phyloP scores from a whole-genome alignment of 2,329 filamentous ascomycete species.

The Verticillium longisporum region DNA sequence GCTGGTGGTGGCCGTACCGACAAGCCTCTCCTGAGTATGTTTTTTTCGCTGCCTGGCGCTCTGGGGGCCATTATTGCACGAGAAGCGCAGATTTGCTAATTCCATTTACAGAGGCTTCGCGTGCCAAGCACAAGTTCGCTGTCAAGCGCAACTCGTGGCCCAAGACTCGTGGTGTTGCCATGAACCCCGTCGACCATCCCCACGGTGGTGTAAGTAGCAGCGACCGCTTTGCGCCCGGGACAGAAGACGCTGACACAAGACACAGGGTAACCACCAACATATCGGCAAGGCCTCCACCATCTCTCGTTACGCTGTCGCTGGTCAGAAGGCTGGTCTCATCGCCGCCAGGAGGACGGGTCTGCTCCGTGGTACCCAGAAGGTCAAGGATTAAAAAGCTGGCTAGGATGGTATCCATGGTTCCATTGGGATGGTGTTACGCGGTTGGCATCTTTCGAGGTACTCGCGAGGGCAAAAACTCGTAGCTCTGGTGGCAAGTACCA shows the following conservation, averaged over 20 bases:
- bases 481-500: constrained; percentile 42
- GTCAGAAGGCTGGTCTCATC: constrained; percentile 99
- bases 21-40: constrained; percentile 92
- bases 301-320: constrained; percentile 92
- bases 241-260: constrained; percentile 33
- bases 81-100: constrained; percentile 16
- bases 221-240: not conserved
- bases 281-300: constrained; percentile 99
- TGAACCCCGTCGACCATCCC: constrained; percentile 99
- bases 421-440: constrained; percentile 61
- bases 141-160: constrained; percentile 99
- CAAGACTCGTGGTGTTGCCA: constrained; percentile 99
- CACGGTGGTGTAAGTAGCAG: constrained; percentile 71
- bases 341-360: constrained; percentile 99
- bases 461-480: constrained; percentile 39
- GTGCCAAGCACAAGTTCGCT: constrained; percentile 99
- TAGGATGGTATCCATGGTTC: constrained; percentile 41
- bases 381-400: constrained; percentile 72
- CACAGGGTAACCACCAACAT: constrained; percentile 97
- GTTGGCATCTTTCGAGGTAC: constrained; percentile 54
- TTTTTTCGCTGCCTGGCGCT: constrained; percentile 1
- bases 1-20: constrained; percentile 99
- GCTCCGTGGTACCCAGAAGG: constrained; percentile 99
- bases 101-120: constrained; percentile 74
- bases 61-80: not conserved